phyloP scores from a whole-genome alignment of 768 basidiomycete genomes.

The Hydnum rufescens region DNA sequence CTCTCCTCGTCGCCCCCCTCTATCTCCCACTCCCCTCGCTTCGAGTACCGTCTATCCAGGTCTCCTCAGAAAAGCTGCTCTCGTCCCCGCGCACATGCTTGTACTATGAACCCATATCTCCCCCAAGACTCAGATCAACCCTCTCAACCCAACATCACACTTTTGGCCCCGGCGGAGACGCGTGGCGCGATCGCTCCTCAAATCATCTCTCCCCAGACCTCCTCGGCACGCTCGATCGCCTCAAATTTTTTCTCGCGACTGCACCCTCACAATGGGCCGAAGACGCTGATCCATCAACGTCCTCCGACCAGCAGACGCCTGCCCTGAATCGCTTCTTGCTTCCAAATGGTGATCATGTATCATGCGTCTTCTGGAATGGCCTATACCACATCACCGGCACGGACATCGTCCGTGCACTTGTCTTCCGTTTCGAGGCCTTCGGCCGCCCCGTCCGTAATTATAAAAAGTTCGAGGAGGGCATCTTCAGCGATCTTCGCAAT shows the following conservation, averaged over 20 bases:
- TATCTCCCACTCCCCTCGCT: too few relatives aligned
- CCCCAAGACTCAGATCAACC: too few relatives aligned
- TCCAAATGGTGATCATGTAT: slow-evolving; percentile 67
- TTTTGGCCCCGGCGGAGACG: too few relatives aligned
- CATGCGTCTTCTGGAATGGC: slow-evolving; percentile 82
- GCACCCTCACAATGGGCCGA: slow-evolving; percentile 1
- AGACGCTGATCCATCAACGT: neutral
- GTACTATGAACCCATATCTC: too few relatives aligned
- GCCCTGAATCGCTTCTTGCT: slow-evolving; percentile 73
- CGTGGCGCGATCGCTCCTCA: too few relatives aligned
- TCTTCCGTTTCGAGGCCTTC: slow-evolving; percentile 88
- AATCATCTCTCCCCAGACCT: too few relatives aligned
- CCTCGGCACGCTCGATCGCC: slow-evolving; percentile 52
- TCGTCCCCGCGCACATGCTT: too few relatives aligned
- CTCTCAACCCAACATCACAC: too few relatives aligned
- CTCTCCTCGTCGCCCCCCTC: too few relatives aligned
- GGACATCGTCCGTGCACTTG: slow-evolving; percentile 84
- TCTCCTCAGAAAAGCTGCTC: too few relatives aligned
- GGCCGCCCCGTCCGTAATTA: slow-evolving; percentile 77
- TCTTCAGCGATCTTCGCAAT: slow-evolving; percentile 84
- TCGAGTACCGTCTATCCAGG: too few relatives aligned
- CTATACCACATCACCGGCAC: slow-evolving; percentile 91
- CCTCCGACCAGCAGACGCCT: slow-evolving; percentile 27
- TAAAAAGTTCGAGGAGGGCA: slow-evolving; percentile 96
- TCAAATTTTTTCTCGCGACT: slow-evolving; percentile 79